A percentile compares a stretch with the other conserved stretches of the same genome.
Evolutionary conservation across 345 rosid species (phyloP).

Genomic region (Salix koriyanagi): DNA sequence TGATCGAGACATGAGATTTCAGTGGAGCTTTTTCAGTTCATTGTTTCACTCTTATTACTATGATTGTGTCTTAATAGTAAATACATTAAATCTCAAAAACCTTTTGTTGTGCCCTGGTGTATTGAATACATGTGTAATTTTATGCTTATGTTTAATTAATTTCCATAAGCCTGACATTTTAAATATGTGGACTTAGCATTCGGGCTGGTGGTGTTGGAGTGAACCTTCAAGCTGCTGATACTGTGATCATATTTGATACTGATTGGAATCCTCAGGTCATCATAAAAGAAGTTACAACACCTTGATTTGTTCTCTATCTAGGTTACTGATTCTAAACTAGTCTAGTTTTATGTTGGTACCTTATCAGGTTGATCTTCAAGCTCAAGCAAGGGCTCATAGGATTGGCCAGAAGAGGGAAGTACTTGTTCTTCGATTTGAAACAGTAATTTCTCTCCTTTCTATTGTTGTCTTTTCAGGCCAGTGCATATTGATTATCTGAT

Average conservation of each 20-base stretch:
- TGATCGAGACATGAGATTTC: not conserved
- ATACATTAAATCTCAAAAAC: not conserved
- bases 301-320: conserved; percentile 4
- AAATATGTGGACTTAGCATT: conserved; percentile 44
- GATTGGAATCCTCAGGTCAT: conserved; percentile 97
- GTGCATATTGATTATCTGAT: not conserved
- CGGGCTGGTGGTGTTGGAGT: conserved; percentile 99
- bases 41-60: not conserved
- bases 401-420: conserved; percentile 98
- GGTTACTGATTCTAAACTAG: conserved; percentile 9
- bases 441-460: conserved; percentile 37
- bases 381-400: conserved; percentile 96
- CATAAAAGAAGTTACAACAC: conserved; percentile 14
- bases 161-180: conserved; percentile 17
- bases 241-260: conserved; percentile 87
- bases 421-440: conserved; percentile 90
- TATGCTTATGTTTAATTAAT: conserved; percentile 1
- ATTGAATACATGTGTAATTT: not conserved
- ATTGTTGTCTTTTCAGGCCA: not conserved
- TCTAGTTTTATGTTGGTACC: not conserved
- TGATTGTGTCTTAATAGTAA: not conserved
- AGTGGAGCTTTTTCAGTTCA: not conserved
- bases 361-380: conserved; percentile 90
- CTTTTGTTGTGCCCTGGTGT: not conserved
- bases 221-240: conserved; percentile 96